Conservation (phyloP, 2,329 filamentous ascomycete species). For the Cryphonectria nitschkei region DNA sequence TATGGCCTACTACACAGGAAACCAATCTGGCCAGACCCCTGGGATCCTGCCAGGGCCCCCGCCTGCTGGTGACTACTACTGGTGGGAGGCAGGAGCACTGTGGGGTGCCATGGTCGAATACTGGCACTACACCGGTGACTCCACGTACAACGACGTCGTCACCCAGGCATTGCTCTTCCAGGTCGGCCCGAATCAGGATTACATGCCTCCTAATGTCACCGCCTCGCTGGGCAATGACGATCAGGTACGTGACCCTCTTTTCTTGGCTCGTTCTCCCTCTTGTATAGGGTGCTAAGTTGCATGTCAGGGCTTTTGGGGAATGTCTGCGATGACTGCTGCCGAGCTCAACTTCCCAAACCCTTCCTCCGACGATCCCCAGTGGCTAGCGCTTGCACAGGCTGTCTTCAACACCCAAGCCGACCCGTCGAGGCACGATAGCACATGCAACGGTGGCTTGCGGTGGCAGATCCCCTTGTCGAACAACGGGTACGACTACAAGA, state of each 20-base stretch:
- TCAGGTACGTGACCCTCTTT: slow-evolving; percentile 47
- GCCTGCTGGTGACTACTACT: slow-evolving; percentile 64
- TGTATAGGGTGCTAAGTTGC: background rate
- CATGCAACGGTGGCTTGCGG: slow-evolving; percentile 75
- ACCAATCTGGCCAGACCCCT: slow-evolving; percentile 49
- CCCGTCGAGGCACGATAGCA: slow-evolving; percentile 68
- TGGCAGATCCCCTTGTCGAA: slow-evolving; percentile 90
- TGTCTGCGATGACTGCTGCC: slow-evolving; percentile 71
- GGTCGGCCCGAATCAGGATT: slow-evolving; percentile 72
- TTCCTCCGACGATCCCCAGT: slow-evolving; percentile 59
- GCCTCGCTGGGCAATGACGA: slow-evolving; percentile 74
- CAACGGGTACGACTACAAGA: slow-evolving; percentile 74
- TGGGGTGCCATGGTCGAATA: slow-evolving; percentile 73
- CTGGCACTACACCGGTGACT: slow-evolving; percentile 69
- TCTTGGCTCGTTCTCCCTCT: background rate
- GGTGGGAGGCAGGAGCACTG: slow-evolving; percentile 74
- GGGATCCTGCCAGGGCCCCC: slow-evolving; percentile 63
- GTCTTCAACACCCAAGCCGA: slow-evolving; percentile 79
- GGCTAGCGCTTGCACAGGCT: slow-evolving; percentile 74
- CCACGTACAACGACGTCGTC: slow-evolving; percentile 62
- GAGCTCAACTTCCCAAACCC: slow-evolving; percentile 70
- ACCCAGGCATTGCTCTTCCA: slow-evolving; percentile 66
- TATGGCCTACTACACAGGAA: slow-evolving; percentile 55
- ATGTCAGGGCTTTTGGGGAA: slow-evolving; percentile 68
- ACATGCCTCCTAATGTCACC: slow-evolving; percentile 76